These are phyloP conservation scores for Brassica napus DNA, from an alignment of 345 rosid species.

Conservation along the genomic window Da-Ae NC_063448.1:42297501-42298000, in stretches of 20 bases:
- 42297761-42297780: conserved; percentile 18
- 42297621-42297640: conserved; percentile 62
- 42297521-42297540: not conserved
- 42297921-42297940: conserved; percentile 1
- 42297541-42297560: not conserved
- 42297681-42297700: conserved; percentile 25
- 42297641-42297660: conserved; percentile 71
- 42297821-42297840: conserved; percentile 4
- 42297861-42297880: conserved; percentile 11
- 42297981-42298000: conserved; percentile 5
- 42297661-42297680: conserved; percentile 54
- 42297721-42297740: conserved; percentile 27
- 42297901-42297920: conserved; percentile 5
- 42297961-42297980: not conserved
- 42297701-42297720: not conserved
- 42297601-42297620: conserved; percentile 52
- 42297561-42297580: not conserved
- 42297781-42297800: not conserved
- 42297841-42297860: conserved; percentile 13
- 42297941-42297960: not conserved
- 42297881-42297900: conserved; percentile 10
- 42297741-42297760: conserved; percentile 10
- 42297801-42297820: conserved; percentile 10
- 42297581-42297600: conserved; percentile 67
- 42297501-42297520: conserved; percentile 86